These are phyloP conservation scores for Leptographium galeiforme DNA, from an alignment of 2,329 filamentous ascomycete genomes.

Conservation along the genomic window DNA sequence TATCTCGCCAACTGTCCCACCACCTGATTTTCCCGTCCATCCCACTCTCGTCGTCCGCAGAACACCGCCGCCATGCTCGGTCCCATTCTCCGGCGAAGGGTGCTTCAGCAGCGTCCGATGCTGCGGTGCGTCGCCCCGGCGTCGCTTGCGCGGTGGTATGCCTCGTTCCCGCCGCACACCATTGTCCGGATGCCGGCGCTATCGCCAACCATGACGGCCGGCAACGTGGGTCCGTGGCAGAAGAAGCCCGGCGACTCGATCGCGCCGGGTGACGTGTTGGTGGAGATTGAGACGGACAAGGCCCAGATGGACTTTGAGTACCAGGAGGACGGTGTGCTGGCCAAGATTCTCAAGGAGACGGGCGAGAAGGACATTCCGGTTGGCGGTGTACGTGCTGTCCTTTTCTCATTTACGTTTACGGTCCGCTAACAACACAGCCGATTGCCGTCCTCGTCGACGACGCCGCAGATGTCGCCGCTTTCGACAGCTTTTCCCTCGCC, in stretches of 20 bases:
- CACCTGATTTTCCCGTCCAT: not conserved
- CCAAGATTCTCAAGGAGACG: conserved; percentile 83
- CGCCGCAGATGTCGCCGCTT: conserved; percentile 71
- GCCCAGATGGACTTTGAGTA: conserved; percentile 91
- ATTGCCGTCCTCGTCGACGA: conserved; percentile 94
- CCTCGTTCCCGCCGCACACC: conserved; percentile 84
- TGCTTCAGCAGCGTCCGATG: conserved; percentile 36
- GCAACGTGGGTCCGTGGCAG: conserved; percentile 95
- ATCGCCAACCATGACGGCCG: conserved; percentile 92
- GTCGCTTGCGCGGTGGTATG: conserved; percentile 52
- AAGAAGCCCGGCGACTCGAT: conserved; percentile 89
- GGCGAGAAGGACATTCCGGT: conserved; percentile 91
- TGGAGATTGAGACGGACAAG: conserved; percentile 92
- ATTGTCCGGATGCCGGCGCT: conserved; percentile 96
- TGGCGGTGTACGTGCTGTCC: conserved; percentile 64
- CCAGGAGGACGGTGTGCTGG: conserved; percentile 74
- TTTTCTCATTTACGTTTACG: not conserved
- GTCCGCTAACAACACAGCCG: conserved; percentile 42
- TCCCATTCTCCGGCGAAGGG: conserved; percentile 49
- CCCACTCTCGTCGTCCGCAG: not conserved
- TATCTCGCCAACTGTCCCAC: no score
- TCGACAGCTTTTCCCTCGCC: conserved; percentile 74
- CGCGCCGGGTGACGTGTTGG: conserved; percentile 79
- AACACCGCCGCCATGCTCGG: conserved; percentile 39
- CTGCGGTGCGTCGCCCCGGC: conserved; percentile 38